Percentiles rank a stretch among this genome's conserved stretches.
phyloP scores from a whole-genome alignment of 2,329 filamentous ascomycete species.

The Microascus cirrosus region DNA sequence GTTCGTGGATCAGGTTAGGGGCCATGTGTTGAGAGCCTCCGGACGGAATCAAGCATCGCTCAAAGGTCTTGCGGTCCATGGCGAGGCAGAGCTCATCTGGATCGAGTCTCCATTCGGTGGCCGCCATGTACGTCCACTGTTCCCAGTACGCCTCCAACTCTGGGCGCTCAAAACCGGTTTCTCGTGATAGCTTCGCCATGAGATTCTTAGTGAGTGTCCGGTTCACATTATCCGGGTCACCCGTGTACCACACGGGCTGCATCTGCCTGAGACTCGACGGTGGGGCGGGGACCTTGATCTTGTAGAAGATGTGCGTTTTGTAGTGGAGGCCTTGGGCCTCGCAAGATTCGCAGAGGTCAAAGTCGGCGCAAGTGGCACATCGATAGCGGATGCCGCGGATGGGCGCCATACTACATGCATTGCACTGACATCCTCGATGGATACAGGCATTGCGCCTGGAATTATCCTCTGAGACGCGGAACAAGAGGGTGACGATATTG shows the following conservation, averaged over 20 bases:
- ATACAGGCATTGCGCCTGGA: conserved; percentile 80
- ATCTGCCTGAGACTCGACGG: conserved; percentile 72
- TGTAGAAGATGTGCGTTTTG: conserved; percentile 94
- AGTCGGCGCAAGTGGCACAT: conserved; percentile 92
- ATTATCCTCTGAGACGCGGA: conserved; percentile 89
- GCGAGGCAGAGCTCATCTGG: conserved; percentile 67
- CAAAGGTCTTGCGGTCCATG: conserved; percentile 88
- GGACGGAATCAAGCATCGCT: conserved; percentile 80
- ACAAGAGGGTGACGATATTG: conserved; percentile 75
- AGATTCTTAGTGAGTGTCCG: conserved; percentile 56
- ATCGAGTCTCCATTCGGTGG: conserved; percentile 72
- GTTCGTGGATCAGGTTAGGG: conserved; percentile 86
- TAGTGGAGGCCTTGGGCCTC: conserved; percentile 68
- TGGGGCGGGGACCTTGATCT: conserved; percentile 81
- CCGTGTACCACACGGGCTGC: conserved; percentile 78
- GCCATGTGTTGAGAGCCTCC: conserved; percentile 65
- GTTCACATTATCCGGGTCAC: conserved; percentile 64
- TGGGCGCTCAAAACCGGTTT: conserved; percentile 71
- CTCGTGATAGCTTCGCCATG: conserved; percentile 56
- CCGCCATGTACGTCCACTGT: conserved; percentile 91
- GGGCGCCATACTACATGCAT: conserved; percentile 75
- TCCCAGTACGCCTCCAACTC: conserved; percentile 93
- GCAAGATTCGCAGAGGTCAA: conserved; percentile 89
- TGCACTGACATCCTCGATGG: conserved; percentile 86
- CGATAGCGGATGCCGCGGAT: conserved; percentile 89